These are phyloP conservation scores for Diddensiella transvaalensis DNA, from an alignment of 805 yeast genomes.

Conservation along the genomic window DNA sequence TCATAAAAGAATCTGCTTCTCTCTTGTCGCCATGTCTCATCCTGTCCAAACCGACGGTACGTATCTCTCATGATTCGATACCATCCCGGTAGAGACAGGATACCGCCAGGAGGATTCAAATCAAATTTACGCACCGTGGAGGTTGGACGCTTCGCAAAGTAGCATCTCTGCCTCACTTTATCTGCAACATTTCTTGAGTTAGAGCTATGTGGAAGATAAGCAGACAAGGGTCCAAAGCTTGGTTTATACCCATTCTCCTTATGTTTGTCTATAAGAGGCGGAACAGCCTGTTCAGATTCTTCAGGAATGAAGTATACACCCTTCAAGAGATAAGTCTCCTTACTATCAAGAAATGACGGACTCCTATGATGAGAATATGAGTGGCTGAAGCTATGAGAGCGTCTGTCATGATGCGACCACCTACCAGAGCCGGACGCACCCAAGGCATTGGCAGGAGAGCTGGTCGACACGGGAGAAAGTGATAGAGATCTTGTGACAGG, in stretches of 20 bases:
- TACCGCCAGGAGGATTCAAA: conserved; percentile 9
- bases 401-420: not conserved
- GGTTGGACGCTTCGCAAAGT: conserved; percentile 22
- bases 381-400: conserved; percentile 4
- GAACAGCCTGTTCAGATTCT: conserved; percentile 4
- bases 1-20: conserved; percentile 24
- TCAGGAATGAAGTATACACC: conserved; percentile 13
- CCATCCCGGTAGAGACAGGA: conserved; percentile 25
- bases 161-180: conserved; percentile 19
- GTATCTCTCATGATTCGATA: conserved; percentile 25
- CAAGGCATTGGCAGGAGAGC: too few relatives aligned
- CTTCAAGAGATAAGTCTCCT: not conserved
- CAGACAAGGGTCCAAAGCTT: conserved; percentile 2
- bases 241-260: not conserved
- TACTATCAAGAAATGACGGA: conserved; percentile 1
- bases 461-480: not conserved
- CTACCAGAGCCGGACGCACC: not conserved
- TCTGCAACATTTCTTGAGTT: conserved; percentile 18
- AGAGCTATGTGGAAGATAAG: conserved; percentile 1
- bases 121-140: conserved; percentile 16
- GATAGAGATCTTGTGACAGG: not conserved
- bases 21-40: conserved; percentile 25
- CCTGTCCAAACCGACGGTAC: conserved; percentile 22
- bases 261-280: not conserved
- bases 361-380: conserved; percentile 1